Evolutionary conservation across 2,329 filamentous ascomycete species (phyloP).

Genomic region (Cercospora citrullina): DNA sequence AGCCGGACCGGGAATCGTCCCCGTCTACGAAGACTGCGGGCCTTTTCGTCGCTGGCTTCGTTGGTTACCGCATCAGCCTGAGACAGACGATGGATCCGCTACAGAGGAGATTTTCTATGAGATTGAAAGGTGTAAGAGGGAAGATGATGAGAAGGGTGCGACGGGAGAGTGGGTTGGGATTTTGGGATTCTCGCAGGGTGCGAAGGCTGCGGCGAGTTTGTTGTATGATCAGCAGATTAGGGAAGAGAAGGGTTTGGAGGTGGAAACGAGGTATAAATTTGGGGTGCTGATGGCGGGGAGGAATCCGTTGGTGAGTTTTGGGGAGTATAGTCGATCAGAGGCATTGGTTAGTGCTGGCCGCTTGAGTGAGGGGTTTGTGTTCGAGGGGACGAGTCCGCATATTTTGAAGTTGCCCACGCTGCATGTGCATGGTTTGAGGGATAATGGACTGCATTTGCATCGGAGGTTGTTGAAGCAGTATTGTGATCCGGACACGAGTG

Average conservation of each 20-base stretch:
- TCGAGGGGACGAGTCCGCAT: constrained; percentile 48
- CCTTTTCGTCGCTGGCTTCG: constrained; percentile 67
- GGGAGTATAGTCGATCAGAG: constrained; percentile 41
- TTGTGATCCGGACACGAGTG: constrained; percentile 56
- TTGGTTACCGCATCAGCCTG: constrained; percentile 60
- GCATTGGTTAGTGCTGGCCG: constrained; percentile 45
- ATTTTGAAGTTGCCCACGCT: constrained; percentile 60
- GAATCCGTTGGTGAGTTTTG: constrained; percentile 59
- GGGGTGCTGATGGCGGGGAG: constrained; percentile 63
- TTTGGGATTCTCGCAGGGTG: constrained; percentile 54
- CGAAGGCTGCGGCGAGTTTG: constrained; percentile 50
- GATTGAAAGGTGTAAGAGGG: constrained; percentile 48
- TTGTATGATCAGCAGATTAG: constrained; percentile 61
- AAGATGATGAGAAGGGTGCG: constrained; percentile 46
- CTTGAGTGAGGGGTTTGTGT: constrained; percentile 49
- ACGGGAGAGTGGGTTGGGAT: constrained; percentile 52
- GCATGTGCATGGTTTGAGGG: constrained; percentile 66
- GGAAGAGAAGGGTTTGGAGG: constrained; percentile 41
- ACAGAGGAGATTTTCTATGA: constrained; percentile 51
- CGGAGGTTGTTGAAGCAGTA: constrained; percentile 58
- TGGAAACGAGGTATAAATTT: constrained; percentile 56
- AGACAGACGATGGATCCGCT: constrained; percentile 53
- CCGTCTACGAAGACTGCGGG: constrained; percentile 64
- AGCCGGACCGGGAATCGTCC: constrained; percentile 62
- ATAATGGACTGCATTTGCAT: constrained; percentile 62